These are phyloP conservation scores for Diutina catenulata DNA, from an alignment of 1,139 yeast genomes.

Conservation along the genomic window DNA sequence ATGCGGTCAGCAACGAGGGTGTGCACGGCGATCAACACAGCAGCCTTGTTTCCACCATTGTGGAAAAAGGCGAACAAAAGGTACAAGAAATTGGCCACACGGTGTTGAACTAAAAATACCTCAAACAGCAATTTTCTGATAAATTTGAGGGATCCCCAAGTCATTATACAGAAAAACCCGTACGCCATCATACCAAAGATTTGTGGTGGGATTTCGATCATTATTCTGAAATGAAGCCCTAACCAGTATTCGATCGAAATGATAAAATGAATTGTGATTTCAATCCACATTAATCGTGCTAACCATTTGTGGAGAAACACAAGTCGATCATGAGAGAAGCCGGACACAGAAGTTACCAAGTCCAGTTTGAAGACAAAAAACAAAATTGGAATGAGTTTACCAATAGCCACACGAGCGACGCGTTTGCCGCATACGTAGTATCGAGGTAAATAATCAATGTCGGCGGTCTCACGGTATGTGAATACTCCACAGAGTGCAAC, in stretches of 20 bases:
- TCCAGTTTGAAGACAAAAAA: slow-evolving; percentile 29
- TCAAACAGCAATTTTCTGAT: slow-evolving; percentile 32
- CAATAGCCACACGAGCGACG: slow-evolving; percentile 30
- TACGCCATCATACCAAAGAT: slow-evolving; percentile 39
- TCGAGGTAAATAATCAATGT: slow-evolving; percentile 27
- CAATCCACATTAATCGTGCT: slow-evolving; percentile 26
- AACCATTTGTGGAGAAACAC: slow-evolving; percentile 33
- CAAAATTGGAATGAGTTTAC: slow-evolving; percentile 28
- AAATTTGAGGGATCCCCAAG: slow-evolving; percentile 25
- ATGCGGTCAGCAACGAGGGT: slow-evolving; percentile 34
- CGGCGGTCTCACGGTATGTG: slow-evolving; percentile 19
- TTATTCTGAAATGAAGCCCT: slow-evolving; percentile 23
- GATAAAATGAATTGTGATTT: slow-evolving; percentile 26
- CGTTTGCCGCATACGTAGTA: slow-evolving; percentile 32
- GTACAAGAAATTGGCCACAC: slow-evolving; percentile 31
- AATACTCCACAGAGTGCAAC: slow-evolving; percentile 19
- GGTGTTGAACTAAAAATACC: slow-evolving; percentile 32
- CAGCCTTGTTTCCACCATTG: slow-evolving; percentile 22
- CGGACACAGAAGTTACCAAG: slow-evolving; percentile 26
- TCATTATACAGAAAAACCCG: slow-evolving; percentile 23
- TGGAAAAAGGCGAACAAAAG: slow-evolving; percentile 33
- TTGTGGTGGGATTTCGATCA: slow-evolving; percentile 38
- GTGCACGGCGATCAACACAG: slow-evolving; percentile 32
- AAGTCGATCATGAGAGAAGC: slow-evolving; percentile 30
- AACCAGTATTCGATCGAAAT: slow-evolving; percentile 28